Percentiles rank a stretch among this genome's conserved stretches.
These are phyloP conservation scores for Beauveria varroae DNA, from an alignment of 2,329 filamentous ascomycete species.

Conservation along the genomic window DNA sequence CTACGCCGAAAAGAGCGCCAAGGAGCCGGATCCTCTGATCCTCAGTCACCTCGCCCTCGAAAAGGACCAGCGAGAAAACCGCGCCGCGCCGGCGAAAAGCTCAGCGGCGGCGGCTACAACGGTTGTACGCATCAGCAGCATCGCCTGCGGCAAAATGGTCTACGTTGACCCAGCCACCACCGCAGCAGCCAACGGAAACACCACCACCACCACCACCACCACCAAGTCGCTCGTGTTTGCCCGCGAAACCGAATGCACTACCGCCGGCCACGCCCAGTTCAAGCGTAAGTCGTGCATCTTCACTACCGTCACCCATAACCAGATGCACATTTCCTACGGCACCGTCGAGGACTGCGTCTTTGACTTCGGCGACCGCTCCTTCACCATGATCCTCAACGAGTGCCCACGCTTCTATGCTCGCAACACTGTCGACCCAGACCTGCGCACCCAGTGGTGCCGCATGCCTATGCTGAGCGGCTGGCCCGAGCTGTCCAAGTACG, in stretches of 20 bases:
- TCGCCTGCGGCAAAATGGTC: conserved; percentile 42
- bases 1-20: conserved; percentile 27
- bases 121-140: conserved; percentile 8
- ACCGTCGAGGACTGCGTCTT: conserved; percentile 39
- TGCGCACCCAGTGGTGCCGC: conserved; percentile 20
- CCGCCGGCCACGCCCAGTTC: conserved; percentile 32
- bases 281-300: conserved; percentile 35
- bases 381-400: conserved; percentile 44
- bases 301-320: conserved; percentile 18
- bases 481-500: conserved; percentile 24
- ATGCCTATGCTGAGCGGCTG: conserved; percentile 20
- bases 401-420: conserved; percentile 41
- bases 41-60: conserved; percentile 20
- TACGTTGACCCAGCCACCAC: conserved; percentile 16
- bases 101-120: conserved; percentile 1
- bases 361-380: conserved; percentile 25
- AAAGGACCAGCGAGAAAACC: conserved; percentile 18
- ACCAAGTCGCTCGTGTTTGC: conserved; percentile 32
- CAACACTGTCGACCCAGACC: conserved; percentile 5
- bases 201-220: neutral
- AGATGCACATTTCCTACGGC: conserved; percentile 42
- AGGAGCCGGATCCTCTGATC: conserved; percentile 17
- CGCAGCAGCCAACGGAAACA: no score
- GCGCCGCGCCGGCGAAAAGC: neutral
- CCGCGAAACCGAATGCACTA: conserved; percentile 31